Conservation (phyloP, 768 basidiomycete species). For the Lactifluus piperatus region DNA sequence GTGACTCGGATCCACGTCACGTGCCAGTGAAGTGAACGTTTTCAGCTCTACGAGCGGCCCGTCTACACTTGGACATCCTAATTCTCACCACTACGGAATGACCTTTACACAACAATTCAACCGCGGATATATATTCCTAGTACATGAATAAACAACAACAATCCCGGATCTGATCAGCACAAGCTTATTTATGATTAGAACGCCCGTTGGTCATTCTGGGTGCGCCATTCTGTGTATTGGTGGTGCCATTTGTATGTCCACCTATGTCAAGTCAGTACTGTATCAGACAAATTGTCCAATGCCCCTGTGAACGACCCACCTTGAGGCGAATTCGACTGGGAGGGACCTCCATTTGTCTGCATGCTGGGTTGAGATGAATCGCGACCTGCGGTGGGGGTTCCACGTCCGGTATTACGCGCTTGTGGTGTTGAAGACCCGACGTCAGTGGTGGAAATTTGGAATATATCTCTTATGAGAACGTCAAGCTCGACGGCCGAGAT, state of each 20-base stretch:
- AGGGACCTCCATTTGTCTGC: neutral
- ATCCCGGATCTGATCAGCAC: too few species aligned
- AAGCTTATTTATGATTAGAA: too few species aligned
- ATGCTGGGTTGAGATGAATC: neutral
- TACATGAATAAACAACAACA: too few species aligned
- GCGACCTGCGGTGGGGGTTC: neutral
- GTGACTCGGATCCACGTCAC: too few species aligned
- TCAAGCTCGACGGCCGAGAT: conserved; percentile 3
- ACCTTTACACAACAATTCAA: too few species aligned
- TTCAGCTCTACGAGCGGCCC: too few species aligned
- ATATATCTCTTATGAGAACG: conserved; percentile 2
- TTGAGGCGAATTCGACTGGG: neutral
- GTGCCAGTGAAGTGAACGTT: too few species aligned
- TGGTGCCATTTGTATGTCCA: neutral
- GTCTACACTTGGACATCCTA: too few species aligned
- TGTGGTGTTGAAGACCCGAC: neutral
- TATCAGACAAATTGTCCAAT: neutral
- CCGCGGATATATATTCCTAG: too few species aligned
- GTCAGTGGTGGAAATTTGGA: neutral
- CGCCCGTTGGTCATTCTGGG: too few species aligned
- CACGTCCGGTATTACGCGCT: neutral
- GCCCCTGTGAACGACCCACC: conserved; percentile 8
- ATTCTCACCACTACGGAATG: too few species aligned
- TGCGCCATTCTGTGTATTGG: too few species aligned
- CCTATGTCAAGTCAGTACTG: neutral